These are phyloP conservation scores for Pyracantha coccinea DNA, from an alignment of 331 rosid genomes.

Conservation along the genomic window DNA sequence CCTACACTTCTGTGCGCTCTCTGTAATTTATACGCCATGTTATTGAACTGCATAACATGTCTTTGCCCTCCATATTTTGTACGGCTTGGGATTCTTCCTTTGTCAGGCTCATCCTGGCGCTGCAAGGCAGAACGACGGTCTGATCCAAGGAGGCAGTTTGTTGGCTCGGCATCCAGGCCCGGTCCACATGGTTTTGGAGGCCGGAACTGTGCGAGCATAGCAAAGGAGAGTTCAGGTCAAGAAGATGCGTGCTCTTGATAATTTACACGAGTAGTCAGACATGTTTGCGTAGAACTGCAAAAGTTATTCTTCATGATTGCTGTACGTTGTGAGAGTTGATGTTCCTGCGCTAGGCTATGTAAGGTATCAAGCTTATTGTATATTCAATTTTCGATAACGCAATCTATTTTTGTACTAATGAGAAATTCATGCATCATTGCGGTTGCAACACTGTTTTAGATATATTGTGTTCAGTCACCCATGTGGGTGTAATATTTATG, in stretches of 20 bases:
- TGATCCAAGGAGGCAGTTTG: slow-evolving; percentile 43
- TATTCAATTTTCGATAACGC: neutral
- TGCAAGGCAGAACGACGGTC: slow-evolving; percentile 73
- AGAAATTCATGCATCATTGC: neutral
- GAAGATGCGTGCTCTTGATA: neutral
- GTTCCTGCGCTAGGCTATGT: no score
- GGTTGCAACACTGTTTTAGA: no score
- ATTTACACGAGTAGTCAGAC: neutral
- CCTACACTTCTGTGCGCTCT: neutral
- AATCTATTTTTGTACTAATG: neutral
- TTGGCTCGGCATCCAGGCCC: slow-evolving; percentile 53
- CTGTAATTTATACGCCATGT: neutral
- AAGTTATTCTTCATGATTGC: neutral
- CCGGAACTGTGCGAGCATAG: slow-evolving; percentile 19
- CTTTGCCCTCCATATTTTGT: neutral
- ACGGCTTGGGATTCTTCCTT: slow-evolving; percentile 6
- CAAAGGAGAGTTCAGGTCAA: neutral
- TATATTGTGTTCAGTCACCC: no score
- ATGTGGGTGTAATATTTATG: no score
- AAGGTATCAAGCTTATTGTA: neutral
- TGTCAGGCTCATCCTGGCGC: slow-evolving; percentile 75
- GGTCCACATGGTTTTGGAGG: slow-evolving; percentile 82
- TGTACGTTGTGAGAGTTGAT: no score
- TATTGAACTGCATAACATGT: neutral
- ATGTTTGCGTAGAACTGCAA: neutral